Conservation (phyloP, 306 rosid species). For the Benincasa hispida region DNA sequence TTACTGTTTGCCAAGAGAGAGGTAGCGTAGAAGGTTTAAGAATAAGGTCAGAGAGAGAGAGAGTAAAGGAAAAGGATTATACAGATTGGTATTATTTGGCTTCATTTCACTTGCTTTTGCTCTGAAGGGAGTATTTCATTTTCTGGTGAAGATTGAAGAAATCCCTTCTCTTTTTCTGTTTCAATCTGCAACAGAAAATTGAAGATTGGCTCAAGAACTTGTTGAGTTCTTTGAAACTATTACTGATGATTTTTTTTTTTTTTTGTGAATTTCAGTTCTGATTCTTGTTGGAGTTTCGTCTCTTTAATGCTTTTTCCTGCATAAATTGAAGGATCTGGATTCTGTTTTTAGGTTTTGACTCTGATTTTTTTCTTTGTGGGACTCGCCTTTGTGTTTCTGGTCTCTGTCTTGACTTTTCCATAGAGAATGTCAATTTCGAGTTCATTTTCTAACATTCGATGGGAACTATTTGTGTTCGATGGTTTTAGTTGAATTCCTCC, state of each 20-base stretch:
- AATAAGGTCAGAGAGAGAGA: conserved; percentile 1
- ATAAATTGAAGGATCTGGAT: conserved; percentile 5
- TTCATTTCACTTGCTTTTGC: not conserved
- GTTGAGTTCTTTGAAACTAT: not conserved
- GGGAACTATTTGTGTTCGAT: not conserved
- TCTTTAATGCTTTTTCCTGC: not conserved
- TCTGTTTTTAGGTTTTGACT: conserved; percentile 10
- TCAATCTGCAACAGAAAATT: not conserved
- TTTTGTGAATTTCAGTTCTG: not conserved
- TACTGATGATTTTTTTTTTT: not conserved
- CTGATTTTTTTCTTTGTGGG: not conserved
- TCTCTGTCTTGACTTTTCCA: conserved; percentile 2
- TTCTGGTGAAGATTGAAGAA: not conserved
- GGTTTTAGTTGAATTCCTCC: not conserved
- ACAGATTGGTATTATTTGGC: not conserved
- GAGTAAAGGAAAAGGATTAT: not conserved
- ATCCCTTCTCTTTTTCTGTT: not conserved
- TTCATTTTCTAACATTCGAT: not conserved
- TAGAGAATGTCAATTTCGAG: not conserved
- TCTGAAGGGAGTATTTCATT: not conserved
- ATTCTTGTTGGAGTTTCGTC: not conserved
- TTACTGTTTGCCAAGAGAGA: not conserved
- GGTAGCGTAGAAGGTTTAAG: conserved; percentile 8
- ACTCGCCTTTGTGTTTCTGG: not conserved
- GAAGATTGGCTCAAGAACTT: not conserved